These are phyloP conservation scores for Hansfordia pulvinata DNA, from an alignment of 2,329 filamentous ascomycete genomes.

Conservation along the genomic window DNA sequence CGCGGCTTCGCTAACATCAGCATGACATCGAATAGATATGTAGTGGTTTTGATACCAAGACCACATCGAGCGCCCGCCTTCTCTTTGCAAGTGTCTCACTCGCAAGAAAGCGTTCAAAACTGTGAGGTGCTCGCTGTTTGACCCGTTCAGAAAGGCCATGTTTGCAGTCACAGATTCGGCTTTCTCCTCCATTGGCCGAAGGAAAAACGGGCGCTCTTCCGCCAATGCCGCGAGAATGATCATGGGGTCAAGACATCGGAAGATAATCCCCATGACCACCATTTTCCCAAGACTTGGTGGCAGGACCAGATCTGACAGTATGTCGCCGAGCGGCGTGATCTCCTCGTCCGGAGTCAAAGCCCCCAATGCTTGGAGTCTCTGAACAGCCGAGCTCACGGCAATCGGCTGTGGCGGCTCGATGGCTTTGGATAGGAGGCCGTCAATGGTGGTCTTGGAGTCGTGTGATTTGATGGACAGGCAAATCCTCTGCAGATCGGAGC, in stretches of 20 bases:
- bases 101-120: slow-evolving; percentile 17
- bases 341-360: slow-evolving; percentile 26
- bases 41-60: no score
- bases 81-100: not conserved
- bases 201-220: slow-evolving; percentile 2
- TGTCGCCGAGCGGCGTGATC: slow-evolving; percentile 28
- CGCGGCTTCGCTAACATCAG: no score
- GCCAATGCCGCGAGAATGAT: slow-evolving; percentile 22
- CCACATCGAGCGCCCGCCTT: not conserved
- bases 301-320: slow-evolving; percentile 25
- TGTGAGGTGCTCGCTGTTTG: slow-evolving; percentile 10
- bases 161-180: not conserved
- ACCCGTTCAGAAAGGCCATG: not conserved
- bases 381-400: slow-evolving; percentile 22
- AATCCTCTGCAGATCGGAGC: slow-evolving; percentile 25
- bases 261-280: slow-evolving; percentile 33
- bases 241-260: slow-evolving; percentile 35
- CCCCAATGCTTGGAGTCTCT: slow-evolving; percentile 22
- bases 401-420: slow-evolving; percentile 26
- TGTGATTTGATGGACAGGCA: slow-evolving; percentile 28
- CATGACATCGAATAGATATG: no score
- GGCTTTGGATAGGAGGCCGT: slow-evolving; percentile 23
- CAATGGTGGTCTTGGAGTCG: slow-evolving; percentile 21
- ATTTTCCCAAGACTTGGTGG: slow-evolving; percentile 31
- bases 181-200: not conserved